These are phyloP conservation scores for Diplotaxis tenuifolia DNA, from an alignment of 345 rosid species.

Conservation along the genomic window DNA sequence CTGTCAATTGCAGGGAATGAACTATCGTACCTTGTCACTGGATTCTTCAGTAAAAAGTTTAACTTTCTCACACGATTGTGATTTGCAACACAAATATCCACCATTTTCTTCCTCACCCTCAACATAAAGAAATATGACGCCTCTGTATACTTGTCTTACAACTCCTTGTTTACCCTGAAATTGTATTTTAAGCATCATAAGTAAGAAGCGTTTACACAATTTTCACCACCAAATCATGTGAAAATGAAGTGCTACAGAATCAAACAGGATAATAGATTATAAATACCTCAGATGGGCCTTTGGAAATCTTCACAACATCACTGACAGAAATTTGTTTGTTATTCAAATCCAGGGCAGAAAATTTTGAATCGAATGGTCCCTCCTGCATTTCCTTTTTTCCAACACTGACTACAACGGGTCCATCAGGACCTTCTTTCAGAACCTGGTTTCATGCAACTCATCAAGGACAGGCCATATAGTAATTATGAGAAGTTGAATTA, in stretches of 20 bases:
- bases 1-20: not conserved
- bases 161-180: conserved; percentile 87
- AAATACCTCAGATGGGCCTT: conserved; percentile 76
- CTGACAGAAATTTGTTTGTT: conserved; percentile 57
- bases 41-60: conserved; percentile 45
- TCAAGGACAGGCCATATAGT: conserved; percentile 19
- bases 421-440: conserved; percentile 72
- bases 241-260: conserved; percentile 4
- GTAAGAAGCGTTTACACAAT: conserved; percentile 5
- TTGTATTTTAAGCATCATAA: conserved; percentile 9
- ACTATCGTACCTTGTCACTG: conserved; percentile 57
- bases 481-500: conserved; percentile 11
- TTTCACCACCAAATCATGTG: not conserved
- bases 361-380: conserved; percentile 68
- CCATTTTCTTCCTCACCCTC: conserved; percentile 76
- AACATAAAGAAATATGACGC: conserved; percentile 64
- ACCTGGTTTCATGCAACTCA: conserved; percentile 49
- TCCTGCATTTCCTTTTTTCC: conserved; percentile 50
- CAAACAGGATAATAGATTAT: not conserved
- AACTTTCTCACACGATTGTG: conserved; percentile 74
- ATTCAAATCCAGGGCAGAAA: conserved; percentile 69
- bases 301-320: conserved; percentile 73
- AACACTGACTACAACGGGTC: conserved; percentile 56
- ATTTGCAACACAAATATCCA: conserved; percentile 77
- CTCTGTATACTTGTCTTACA: conserved; percentile 83